Evolutionary conservation across 306 rosid genomes (phyloP), one percentile per base, ranked within the genome.

Genomic region (Prunus dulcis): DNA sequence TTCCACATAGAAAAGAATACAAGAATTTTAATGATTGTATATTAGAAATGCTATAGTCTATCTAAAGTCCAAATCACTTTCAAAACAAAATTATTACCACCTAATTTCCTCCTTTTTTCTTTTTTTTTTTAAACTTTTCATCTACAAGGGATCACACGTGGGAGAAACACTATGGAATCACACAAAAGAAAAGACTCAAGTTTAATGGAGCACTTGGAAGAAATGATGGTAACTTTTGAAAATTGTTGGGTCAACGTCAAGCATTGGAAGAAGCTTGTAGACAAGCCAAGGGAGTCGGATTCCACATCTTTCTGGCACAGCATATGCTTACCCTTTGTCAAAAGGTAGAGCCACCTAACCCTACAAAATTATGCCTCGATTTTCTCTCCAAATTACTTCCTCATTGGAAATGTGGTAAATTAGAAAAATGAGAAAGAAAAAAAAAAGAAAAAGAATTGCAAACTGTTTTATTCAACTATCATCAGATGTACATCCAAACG

Each of bases 401-500:
- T 12, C 17, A 27, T 69, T 19, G 63, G 30, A 51, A 70, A 70
- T 70, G 62, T 19, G 67, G 30, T 25, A 28, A 25, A 25, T 60
- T 60, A 11, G 3, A 25, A 15, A 34, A 15, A 41, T 28, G 30
- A 28, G 30, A 2, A 3, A 23, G 25, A 2, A 45, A 0, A 2
- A 19, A 66, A 53, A 2, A 9, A 2, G 2, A 27, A 85, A 87
- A 89, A 89, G 88, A 91, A 87, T 89, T 84, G 69, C 87, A 83
- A 83, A 79, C 81, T 62, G 69, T 86, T 88, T 91, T 89, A 88
- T 91, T 89, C 64, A 69, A 81, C 75, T 83, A 87, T 75, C 82
- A 85, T 74, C 64, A 74, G 86, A 88, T 91, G 71, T 89, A 89
- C 93, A 89, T 73, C 64, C 55, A 80, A 84, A 87, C 86, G 82